Evolutionary conservation across 1,139 yeast genomes (phyloP), one percentile per base, ranked within the genome.

Genomic region (Tardiomyces depauwii): DNA sequence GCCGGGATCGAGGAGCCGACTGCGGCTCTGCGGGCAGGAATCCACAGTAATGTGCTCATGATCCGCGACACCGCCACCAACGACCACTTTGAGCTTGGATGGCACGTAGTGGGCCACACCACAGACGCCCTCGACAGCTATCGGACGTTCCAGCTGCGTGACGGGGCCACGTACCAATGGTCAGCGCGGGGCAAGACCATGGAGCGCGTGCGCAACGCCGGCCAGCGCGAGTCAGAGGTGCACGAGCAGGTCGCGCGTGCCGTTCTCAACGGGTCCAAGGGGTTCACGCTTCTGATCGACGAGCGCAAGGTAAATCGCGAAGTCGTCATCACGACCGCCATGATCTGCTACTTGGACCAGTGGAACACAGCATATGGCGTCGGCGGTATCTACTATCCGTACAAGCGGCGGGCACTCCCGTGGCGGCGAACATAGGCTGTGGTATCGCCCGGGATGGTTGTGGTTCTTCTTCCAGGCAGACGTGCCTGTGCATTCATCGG

Each of bases 151-250:
- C 72, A 73, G 42, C 66, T 79, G 48, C 71, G 78, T 2, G 80
- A 78, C 55, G 83, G 83, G 5, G 56, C 60, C 44, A 74, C 76
- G 2, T 79, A 77, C 55, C 85, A 79, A 55, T 79, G 85, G 85
- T 77, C 84, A 2, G 72, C 73, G 40, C 67, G 70, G 48, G 83
- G 82, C 11, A 74, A 70, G 51, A 76, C 70, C 63, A 63, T 80
- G 51, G 85, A 80, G 57, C 68, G 68, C 49, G 80, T 78, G 12
- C 65, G 63, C 45, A 77, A 78, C 54, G 57, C 73, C 19, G 83
- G 83, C 13, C 79, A 77, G 55, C 76, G 74, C 60, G 82, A 78
- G 51, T 72, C 78, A 23, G 85, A 79, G 59, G 70, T 78, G 16
- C 67, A 83, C 43, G 80, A 77, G 58, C 65, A 83, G 45, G 73